Evolutionary conservation across 75 land plant species (phyloP).

Genomic region (Pinus taeda): DNA sequence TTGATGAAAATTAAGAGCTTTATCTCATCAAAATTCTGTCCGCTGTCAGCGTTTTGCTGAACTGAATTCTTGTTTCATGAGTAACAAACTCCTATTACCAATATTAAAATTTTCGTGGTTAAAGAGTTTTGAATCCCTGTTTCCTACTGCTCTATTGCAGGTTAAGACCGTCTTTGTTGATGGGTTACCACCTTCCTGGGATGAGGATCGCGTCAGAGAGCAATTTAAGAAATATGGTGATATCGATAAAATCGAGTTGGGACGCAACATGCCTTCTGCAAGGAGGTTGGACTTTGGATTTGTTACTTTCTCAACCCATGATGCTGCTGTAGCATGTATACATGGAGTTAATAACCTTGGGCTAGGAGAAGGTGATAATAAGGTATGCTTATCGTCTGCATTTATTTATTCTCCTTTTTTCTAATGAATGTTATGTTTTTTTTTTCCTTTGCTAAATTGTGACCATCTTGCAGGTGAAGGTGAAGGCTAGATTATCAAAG

Average conservation of each 20-base stretch:
- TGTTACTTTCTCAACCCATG: constrained; percentile 75
- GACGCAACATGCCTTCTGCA: constrained; percentile 79
- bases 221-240: constrained; percentile 65
- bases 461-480: constrained; percentile 54
- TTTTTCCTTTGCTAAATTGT: not conserved
- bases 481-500: constrained; percentile 75
- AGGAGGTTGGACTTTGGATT: constrained; percentile 92
- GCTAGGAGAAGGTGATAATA: constrained; percentile 72
- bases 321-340: constrained; percentile 77
- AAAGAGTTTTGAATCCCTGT: not conserved
- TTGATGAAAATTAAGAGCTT: no score
- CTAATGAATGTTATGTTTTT: not conserved
- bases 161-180: constrained; percentile 90
- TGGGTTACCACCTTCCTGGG: constrained; percentile 82
- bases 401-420: not conserved
- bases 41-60: not conserved
- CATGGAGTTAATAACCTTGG: constrained; percentile 70
- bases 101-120: no score
- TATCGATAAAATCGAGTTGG: constrained; percentile 75
- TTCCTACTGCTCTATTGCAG: constrained; percentile 25
- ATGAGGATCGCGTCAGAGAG: constrained; percentile 75
- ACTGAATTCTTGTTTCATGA: not conserved
- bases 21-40: not conserved
- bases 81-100: no score
- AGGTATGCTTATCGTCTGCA: constrained; percentile 34